Evolutionary conservation across 2,329 filamentous ascomycete genomes (phyloP).

Genomic region (Microcyclospora tardicrescens): DNA sequence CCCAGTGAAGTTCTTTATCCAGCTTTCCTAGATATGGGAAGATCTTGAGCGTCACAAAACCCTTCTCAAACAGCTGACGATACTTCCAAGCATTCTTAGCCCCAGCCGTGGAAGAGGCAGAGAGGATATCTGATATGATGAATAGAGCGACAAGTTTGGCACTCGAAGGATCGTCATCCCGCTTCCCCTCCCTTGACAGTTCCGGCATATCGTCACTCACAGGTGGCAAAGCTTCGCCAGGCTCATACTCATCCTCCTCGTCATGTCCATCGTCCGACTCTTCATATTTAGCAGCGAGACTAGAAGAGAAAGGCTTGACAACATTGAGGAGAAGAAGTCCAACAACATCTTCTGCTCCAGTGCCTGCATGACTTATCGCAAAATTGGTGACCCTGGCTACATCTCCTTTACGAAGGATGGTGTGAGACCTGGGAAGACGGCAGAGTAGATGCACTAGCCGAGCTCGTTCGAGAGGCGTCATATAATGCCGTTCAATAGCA

Average conservation of each 20-base stretch:
- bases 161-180: conserved; percentile 49
- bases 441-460: conserved; percentile 75
- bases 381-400: conserved; percentile 77
- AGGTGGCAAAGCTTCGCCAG: conserved; percentile 17
- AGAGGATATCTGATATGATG: conserved; percentile 66
- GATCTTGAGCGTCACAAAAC: conserved; percentile 52
- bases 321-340: conserved; percentile 76
- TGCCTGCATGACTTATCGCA: conserved; percentile 73
- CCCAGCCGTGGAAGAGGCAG: conserved; percentile 60
- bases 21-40: conserved; percentile 67
- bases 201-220: conserved; percentile 25
- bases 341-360: conserved; percentile 83
- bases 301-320: conserved; percentile 60
- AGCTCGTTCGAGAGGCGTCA: conserved; percentile 72
- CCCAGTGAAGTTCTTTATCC: conserved; percentile 62
- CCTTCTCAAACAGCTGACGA: conserved; percentile 62
- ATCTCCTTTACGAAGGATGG: conserved; percentile 68
- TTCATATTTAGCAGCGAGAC: conserved; percentile 51
- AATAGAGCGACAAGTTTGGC: conserved; percentile 73
- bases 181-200: conserved; percentile 12
- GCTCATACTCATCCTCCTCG: conserved; percentile 28
- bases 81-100: conserved; percentile 81
- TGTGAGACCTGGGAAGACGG: conserved; percentile 62
- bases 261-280: conserved; percentile 25
- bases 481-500: conserved; percentile 40